These are phyloP conservation scores for Pythium apleroticum DNA, from an alignment of 352 stramenopile genomes.

Conservation along the genomic window DNA sequence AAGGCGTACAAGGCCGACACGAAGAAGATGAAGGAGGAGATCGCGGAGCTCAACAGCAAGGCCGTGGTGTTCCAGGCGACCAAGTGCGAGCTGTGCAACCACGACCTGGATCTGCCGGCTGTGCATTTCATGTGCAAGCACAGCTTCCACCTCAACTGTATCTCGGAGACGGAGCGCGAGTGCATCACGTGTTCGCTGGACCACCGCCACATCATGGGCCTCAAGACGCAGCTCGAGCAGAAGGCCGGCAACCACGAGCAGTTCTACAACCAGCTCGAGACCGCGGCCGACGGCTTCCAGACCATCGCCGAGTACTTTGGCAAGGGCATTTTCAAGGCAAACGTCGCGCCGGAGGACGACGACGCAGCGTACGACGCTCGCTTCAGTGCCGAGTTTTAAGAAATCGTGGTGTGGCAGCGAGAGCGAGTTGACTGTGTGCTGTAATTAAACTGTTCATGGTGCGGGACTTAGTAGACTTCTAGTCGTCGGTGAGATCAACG, in stretches of 20 bases:
- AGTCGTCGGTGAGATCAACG: slow-evolving; percentile 24
- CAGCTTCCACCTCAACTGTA: slow-evolving; percentile 90
- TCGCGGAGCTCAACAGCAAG: slow-evolving; percentile 76
- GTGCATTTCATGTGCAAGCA: slow-evolving; percentile 92
- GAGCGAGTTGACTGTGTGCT: slow-evolving; percentile 7
- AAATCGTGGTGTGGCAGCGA: not conserved
- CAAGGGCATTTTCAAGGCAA: slow-evolving; percentile 91
- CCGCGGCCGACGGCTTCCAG: slow-evolving; percentile 84
- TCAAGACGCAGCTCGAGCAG: slow-evolving; percentile 87
- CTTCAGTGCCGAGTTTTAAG: slow-evolving; percentile 86
- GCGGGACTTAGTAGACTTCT: not conserved
- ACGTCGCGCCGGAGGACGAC: slow-evolving; percentile 62
- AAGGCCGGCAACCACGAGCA: slow-evolving; percentile 91
- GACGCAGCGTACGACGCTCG: slow-evolving; percentile 63
- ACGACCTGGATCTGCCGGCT: slow-evolving; percentile 88
- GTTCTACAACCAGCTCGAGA: slow-evolving; percentile 93
- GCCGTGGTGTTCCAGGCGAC: slow-evolving; percentile 90
- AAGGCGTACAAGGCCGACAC: slow-evolving; percentile 85
- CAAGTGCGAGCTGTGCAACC: slow-evolving; percentile 89
- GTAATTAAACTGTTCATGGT: slow-evolving; percentile 11
- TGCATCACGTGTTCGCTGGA: slow-evolving; percentile 89
- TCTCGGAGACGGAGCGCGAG: slow-evolving; percentile 87
- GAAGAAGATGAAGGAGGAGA: slow-evolving; percentile 91
- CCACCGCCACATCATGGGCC: slow-evolving; percentile 78
- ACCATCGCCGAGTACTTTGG: slow-evolving; percentile 92